Base-by-base conservation (phyloP, 345 rosid genomes). In the Lumnitzera racemosa region DNA sequence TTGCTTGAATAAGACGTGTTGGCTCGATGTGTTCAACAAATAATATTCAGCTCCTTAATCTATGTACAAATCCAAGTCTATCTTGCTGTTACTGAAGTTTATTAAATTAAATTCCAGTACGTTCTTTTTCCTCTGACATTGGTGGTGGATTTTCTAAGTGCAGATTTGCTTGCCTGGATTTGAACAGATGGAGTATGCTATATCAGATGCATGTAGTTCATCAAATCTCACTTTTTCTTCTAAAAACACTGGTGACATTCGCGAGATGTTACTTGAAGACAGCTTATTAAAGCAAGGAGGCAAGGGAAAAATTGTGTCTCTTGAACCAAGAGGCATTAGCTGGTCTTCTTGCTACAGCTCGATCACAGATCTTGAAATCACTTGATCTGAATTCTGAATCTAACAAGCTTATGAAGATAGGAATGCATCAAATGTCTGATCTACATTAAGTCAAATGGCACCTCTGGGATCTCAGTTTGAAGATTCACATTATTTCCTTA, bases 371-470 rank as follows among this genome's bases (percentile, higher is more conserved):
- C 46, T 25, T 52, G 58, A 70, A 64, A 13, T 77, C 82, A 2
- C 46, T 31, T 48, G 53, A 71, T 25, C 49, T 59, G 27, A 72
- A 73, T 15, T 7, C 53, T 47, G 62, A 48, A n/a, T 69, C 70
- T 2, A 77, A 64, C 80, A 72, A 71, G 70, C 63, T 78, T 60
- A 55, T 78, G 15, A 73, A 55, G 56, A 53, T 48, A 16, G 51
- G 50, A 14, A 13, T 64, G 41, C 63, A 75, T 10, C 62, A 73
- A 57, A 54, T 57, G 53, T 63, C n/a, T 43, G 27, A 61, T 51
- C 16, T 68, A 4, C 76, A 78, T 17, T 66, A 66, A 65, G 79
- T 65, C 62, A 74, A 20, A 57, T 67, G 66, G 49, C 15, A 51
- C 47, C 10, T 24, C 4, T 20, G 15, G 15, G 61, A 56, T 24